Evolutionary conservation across 805 yeast genomes (phyloP), one percentile per base, ranked within the genome.

Genomic region (Sugiyamaella floridensis): DNA sequence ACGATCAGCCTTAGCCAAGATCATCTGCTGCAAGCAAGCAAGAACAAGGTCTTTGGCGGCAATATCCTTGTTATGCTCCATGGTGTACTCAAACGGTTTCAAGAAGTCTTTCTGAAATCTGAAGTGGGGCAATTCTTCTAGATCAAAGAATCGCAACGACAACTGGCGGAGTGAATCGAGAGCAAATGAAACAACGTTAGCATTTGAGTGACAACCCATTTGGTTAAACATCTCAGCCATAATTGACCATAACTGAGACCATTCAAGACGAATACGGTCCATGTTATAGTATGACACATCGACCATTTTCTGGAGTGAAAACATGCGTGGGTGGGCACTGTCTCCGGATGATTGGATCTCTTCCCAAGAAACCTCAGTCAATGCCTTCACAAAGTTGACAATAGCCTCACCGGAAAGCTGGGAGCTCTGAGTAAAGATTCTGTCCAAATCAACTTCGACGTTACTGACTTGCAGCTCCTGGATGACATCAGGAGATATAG

Each of bases 221-320:
- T 76, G 79, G 58, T 88, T 87, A 71, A 93, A 93, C 43, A 87
- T 86, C 53, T 80, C 86, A 14, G 96, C 96, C 86, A 93, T 86
- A 9, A 87, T 85, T 14, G 86, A 80, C 99, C 99, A 93, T 54
- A 93, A 75, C 51, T 88, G 92, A 5, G 96, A 81, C 97, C 99
- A 93, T 70, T 95, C 97, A 56, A 93, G 83, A 67, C 96, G 81
- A 61, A 93, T 90, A 73, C 99, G 86, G 48, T 82, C 82, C 97
- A 93, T 93, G 67, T 95, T 95, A 73, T 95, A 93, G 69, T 93
- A 92, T 70, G 97, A 92, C 43, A 93, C 95, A 69, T 95, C 99
- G 49, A 93, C 96, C 76, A 93, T 86, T 66, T 93, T 93, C 65
- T 89, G 98, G 57, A 93, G 72, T 0, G 98, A 87, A 65, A 88